Evolutionary conservation across 495 filamentous ascomycete species (phyloP), one percentile per base, ranked within the genome.

Genomic region (Copromyces sp.): DNA sequence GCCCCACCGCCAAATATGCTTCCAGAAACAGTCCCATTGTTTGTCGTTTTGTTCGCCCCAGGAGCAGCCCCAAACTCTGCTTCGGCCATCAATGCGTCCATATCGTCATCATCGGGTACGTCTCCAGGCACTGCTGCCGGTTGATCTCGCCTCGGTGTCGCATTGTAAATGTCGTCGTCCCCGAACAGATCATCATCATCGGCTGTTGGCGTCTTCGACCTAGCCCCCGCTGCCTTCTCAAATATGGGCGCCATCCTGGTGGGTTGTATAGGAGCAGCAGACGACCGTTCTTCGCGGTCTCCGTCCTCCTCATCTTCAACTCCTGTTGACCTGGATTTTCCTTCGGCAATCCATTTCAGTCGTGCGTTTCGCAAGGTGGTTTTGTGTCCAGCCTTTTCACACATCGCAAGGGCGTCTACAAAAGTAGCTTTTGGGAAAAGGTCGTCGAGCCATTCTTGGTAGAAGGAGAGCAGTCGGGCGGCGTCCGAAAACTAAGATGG

Each of bases 371-470:
- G 86, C 86, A 93, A 90, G 12, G 87, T 86, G 70, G 92, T 93
- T 44, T 90, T 92, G 80, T 98, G 95, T 2, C 95, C 95, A 4
- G 94, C 82, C 81, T 97, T 98, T 81, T 99, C 96, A 9, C 98
- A 93, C 81, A 98, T 98, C 40, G 89, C 82, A 24, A 98, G 84
- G 5, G 92, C 95, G 77, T 99, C 96, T 35, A 91, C 85, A 73
- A 99, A 98, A 78, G 94, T 96, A 1, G 94, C 95, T 75, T 94
- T 93, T 59, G 95, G 96, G 76, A 93, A 99, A 35, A 99, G 85
- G 73, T 97, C 93, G 79, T 99, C 95, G 6, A 98, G 92, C 95
- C 95, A 99, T 74, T 96, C 82, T 79, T 98, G 95, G 79, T 98
- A 99, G 78, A 94, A 91, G 53, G 91, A 91, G 72, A 99, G 87